Conservation (phyloP, 1,284 basidiomycete species). For the Ceratobasidium sp. region DNA sequence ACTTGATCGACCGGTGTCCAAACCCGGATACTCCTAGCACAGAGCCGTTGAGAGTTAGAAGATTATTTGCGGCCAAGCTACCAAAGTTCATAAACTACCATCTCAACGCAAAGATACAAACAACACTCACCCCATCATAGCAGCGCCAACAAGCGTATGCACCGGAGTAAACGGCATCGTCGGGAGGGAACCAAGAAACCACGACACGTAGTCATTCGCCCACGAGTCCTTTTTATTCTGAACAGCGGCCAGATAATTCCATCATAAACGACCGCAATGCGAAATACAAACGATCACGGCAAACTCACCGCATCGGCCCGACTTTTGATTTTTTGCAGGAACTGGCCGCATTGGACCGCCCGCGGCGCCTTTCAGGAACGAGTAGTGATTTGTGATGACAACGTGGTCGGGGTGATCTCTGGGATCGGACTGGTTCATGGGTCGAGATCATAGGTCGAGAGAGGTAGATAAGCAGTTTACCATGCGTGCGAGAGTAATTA, state of each 20-base stretch:
- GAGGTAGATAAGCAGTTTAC: background rate
- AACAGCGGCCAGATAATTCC: background rate
- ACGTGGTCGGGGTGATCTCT: background rate
- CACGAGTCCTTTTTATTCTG: slow-evolving; percentile 2
- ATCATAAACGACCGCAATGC: background rate
- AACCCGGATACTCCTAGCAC: slow-evolving; percentile 36
- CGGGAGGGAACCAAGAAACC: background rate
- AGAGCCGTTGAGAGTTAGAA: slow-evolving; percentile 29
- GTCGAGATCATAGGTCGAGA: background rate
- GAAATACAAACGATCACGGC: background rate
- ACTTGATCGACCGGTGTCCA: background rate
- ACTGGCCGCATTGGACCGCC: slow-evolving; percentile 16
- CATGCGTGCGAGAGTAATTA: background rate
- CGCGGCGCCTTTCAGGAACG: too few relatives aligned
- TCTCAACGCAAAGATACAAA: too few relatives aligned
- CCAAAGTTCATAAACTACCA: background rate
- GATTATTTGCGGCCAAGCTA: slow-evolving; percentile 27
- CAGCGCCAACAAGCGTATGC: slow-evolving; percentile 27
- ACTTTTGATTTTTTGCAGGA: background rate
- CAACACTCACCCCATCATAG: slow-evolving; percentile 33
- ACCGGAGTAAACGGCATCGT: slow-evolving; percentile 38
- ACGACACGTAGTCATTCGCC: background rate
- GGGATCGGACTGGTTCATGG: too few relatives aligned
- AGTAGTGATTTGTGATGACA: background rate
- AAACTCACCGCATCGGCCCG: background rate